phyloP scores from a whole-genome alignment of 1,139 yeast species.

The Blastobotrys capitulatus region DNA sequence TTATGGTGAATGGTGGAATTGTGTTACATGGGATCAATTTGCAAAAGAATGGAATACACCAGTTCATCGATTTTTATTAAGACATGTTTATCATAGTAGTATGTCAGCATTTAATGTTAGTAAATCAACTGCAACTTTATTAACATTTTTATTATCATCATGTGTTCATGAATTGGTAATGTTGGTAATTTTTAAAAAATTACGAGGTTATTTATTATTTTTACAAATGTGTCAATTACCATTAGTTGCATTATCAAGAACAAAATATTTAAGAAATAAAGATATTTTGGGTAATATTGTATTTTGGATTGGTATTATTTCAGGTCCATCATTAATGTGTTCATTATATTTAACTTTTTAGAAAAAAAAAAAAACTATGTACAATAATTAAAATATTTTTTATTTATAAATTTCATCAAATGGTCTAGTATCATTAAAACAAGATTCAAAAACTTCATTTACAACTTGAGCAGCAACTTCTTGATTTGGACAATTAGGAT shows the following conservation, averaged over 20 bases:
- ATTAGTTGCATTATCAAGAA: conserved; percentile 34
- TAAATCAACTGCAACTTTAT: conserved; percentile 61
- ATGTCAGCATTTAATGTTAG: conserved; percentile 68
- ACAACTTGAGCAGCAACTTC: conserved; percentile 78
- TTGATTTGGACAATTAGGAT: conserved; percentile 69
- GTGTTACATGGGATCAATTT: conserved; percentile 89
- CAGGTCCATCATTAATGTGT: conserved; percentile 88
- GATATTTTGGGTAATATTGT: conserved; percentile 65
- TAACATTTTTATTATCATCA: conserved; percentile 79
- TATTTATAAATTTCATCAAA: conserved; percentile 81
- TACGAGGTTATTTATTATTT: conserved; percentile 72
- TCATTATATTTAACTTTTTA: conserved; percentile 75
- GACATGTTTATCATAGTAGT: conserved; percentile 93
- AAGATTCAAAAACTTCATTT: conserved; percentile 83
- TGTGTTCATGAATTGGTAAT: conserved; percentile 86
- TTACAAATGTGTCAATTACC: conserved; percentile 76
- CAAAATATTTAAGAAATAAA: conserved; percentile 43
- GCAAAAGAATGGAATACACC: conserved; percentile 94
- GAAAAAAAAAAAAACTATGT: background rate
- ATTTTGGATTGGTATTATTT: conserved; percentile 88
- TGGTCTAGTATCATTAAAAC: conserved; percentile 94
- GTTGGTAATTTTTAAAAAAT: conserved; percentile 75
- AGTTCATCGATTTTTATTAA: conserved; percentile 80
- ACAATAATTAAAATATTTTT: no score
- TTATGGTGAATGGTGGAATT: conserved; percentile 98